Base-by-base conservation (phyloP, 2,329 filamentous ascomycete species). In the Lecanosticta acicola region DNA sequence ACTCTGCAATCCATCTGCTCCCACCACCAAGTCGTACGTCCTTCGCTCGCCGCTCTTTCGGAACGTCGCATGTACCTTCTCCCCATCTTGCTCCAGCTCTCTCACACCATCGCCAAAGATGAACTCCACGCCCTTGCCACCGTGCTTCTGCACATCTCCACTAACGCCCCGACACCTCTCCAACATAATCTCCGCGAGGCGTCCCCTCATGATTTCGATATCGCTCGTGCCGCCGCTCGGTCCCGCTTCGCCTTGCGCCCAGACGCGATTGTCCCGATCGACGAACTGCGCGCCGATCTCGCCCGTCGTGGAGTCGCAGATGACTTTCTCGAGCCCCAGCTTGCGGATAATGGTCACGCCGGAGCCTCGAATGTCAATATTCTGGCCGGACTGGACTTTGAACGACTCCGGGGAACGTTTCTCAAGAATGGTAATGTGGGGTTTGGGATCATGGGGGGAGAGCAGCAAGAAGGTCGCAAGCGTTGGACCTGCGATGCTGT, bases 1-100 rank as follows among this genome's bases (percentile, higher is more conserved):
- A 40, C 57, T 61, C 36, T 57, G 54, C 8, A 66, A 45, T 2
- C 63, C 63, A 41, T 66, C 64, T 1, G 63, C 63, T 8, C 58
- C 64, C 4, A 66, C 55, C 1, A 66, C 59, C 0, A 65, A 42
- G 32, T 65, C 60, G 20, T 51, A 61, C 1, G 17, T 46, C 18
- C 51, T 32, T 14, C 18, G 36, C 17, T 53, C 32, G 2, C 52
- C 49, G 26, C 52, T 55, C 8, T 59, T 62, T 9, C 56, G 55
- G 43, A 65, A 56, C 10, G 35, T 33, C 2, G 63, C 61, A 2
- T 56, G 35, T 1, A 62, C 59, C 13, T 53, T 45, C 1, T 55
- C 42, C 8, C 43, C 55, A n/a, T 58, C 47, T 42, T 65, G 56
- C 17, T 56, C 44, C 3, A 63, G 20, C 2, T 29, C 32, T 10